Percentiles rank a stretch among this genome's conserved stretches.
These are phyloP conservation scores for Prunus armeniaca DNA, from an alignment of 306 rosid species.

Conservation along the genomic window DNA sequence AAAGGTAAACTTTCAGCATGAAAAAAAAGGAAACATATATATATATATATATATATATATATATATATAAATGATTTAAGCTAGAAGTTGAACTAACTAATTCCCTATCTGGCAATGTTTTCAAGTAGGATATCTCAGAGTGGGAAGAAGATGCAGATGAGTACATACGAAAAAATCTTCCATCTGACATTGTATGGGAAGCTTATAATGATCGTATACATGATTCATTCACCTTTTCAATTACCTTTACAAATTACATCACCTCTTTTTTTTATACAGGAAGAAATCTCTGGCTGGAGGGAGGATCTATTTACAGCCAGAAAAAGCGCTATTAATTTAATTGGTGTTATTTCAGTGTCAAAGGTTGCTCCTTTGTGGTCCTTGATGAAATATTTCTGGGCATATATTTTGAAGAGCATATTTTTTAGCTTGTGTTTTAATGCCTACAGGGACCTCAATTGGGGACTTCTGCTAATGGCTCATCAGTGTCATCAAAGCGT, in stretches of 20 bases:
- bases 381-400: constrained; percentile 12
- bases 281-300: constrained; percentile 84
- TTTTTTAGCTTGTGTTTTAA: constrained; percentile 25
- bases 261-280: constrained; percentile 40
- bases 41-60: not conserved
- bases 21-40: not conserved
- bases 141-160: constrained; percentile 97
- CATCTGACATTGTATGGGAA: constrained; percentile 78
- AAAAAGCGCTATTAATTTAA: constrained; percentile 80
- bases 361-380: constrained; percentile 48
- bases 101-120: constrained; percentile 24
- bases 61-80: constrained; percentile 1
- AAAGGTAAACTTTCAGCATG: constrained; percentile 49
- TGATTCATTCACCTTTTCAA: constrained; percentile 6
- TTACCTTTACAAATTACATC: constrained; percentile 9
- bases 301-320: constrained; percentile 89
- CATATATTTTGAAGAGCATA: constrained; percentile 14
- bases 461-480: constrained; percentile 34
- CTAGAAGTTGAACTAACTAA: constrained; percentile 12
- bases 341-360: constrained; percentile 80
- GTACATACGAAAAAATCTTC: constrained; percentile 80
- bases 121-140: constrained; percentile 62
- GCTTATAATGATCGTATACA: constrained; percentile 17
- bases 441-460: constrained; percentile 68
- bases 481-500: constrained; percentile 63